phyloP scores from a whole-genome alignment of 129 eudicot species.

The Tagetes erecta region DNA sequence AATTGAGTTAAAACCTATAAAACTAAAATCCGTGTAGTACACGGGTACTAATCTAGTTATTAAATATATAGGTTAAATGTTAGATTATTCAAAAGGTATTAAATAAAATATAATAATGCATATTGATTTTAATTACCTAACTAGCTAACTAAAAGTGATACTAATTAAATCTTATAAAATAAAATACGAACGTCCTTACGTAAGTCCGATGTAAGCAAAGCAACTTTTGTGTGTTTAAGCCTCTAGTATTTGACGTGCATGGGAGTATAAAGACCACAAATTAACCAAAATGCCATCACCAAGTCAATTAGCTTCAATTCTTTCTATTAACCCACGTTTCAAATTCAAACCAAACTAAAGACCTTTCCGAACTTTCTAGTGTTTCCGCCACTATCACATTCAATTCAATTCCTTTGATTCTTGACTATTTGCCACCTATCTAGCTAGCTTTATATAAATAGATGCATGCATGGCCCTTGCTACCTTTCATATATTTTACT shows the following conservation, averaged over 20 bases:
- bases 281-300: slow-evolving; percentile 33
- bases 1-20: no score
- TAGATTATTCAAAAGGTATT: no score
- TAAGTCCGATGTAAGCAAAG: no score
- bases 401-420: slow-evolving; percentile 18
- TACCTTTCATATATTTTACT: not conserved
- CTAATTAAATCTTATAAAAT: no score
- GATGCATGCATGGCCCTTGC: not conserved
- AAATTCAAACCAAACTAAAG: not conserved
- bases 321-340: slow-evolving; percentile 9
- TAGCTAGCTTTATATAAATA: not conserved
- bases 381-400: slow-evolving; percentile 25
- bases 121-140: no score
- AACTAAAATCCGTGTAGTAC: no score
- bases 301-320: slow-evolving; percentile 15
- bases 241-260: not conserved
- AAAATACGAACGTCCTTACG: no score
- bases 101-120: no score
- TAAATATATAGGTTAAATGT: no score
- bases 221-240: not conserved
- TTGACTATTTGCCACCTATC: slow-evolving; percentile 24
- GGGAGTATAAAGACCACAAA: slow-evolving; percentile 1
- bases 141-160: no score
- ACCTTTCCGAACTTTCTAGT: slow-evolving; percentile 21
- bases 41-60: no score